Evolutionary conservation across 805 yeast species (phyloP).

Genomic region (Pichia heedii): DNA sequence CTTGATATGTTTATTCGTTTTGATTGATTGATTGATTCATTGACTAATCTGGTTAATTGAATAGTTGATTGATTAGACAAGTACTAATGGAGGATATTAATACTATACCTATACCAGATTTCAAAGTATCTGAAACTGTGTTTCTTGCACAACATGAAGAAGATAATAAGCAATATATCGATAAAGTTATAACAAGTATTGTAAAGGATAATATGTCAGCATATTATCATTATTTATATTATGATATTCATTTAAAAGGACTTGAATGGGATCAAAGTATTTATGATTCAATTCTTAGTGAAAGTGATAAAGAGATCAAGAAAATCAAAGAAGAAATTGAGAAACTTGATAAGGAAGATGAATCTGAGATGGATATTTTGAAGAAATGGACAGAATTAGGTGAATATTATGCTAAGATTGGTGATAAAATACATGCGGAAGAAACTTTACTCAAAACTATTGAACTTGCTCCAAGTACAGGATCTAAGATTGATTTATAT

Average conservation of each 20-base stretch:
- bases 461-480: conserved; percentile 76
- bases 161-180: conserved; percentile 25
- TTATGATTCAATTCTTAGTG: conserved; percentile 40
- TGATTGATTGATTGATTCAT: too few relatives aligned
- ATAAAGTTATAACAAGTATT: conserved; percentile 45
- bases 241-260: conserved; percentile 31
- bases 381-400: conserved; percentile 74
- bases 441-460: conserved; percentile 61
- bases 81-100: conserved; percentile 5
- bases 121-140: conserved; percentile 70
- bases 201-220: conserved; percentile 65
- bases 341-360: conserved; percentile 57
- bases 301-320: conserved; percentile 48
- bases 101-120: conserved; percentile 56
- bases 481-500: conserved; percentile 79
- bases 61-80: too few relatives aligned
- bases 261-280: conserved; percentile 53
- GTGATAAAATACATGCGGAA: conserved; percentile 68
- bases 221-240: conserved; percentile 60
- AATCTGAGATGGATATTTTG: conserved; percentile 78
- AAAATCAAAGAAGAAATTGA: conserved; percentile 46
- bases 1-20: too few relatives aligned
- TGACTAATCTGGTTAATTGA: too few relatives aligned
- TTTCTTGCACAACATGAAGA: conserved; percentile 42
- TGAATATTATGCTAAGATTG: conserved; percentile 77